Conservation (phyloP, 176 grass and related monocot species). For the Bolboschoenus planiculmis region DNA sequence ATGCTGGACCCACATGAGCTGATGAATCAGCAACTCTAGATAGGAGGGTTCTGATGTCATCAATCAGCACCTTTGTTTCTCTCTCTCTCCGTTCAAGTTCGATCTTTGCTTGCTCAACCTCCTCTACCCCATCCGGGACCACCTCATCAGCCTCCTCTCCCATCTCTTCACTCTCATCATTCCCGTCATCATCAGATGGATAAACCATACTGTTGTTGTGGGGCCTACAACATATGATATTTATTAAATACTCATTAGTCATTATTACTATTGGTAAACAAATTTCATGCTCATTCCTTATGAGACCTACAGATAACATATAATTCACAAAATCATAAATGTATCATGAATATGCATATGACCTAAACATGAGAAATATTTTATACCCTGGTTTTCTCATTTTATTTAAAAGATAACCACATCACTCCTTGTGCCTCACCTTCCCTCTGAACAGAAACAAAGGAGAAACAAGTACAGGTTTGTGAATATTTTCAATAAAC, state of each 20-base stretch:
- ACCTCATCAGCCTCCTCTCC: conserved; percentile 68
- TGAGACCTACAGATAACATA: conserved; percentile 8
- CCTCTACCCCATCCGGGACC: conserved; percentile 88
- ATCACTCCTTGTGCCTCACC: not conserved
- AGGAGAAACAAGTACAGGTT: not conserved
- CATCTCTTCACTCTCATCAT: conserved; percentile 39
- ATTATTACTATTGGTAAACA: not conserved
- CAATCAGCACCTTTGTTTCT: conserved; percentile 66
- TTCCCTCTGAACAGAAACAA: conserved; percentile 1
- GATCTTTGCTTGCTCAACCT: conserved; percentile 87
- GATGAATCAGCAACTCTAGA: conserved; percentile 37
- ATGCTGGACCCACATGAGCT: conserved; percentile 33
- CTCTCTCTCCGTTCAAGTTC: conserved; percentile 71
- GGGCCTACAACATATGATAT: conserved; percentile 40
- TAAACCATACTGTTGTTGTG: conserved; percentile 49
- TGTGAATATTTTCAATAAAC: conserved; percentile 5
- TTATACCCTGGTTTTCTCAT: not conserved
- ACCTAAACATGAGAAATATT: not conserved
- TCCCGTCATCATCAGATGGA: conserved; percentile 61
- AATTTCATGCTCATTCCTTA: not conserved
- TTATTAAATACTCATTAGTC: not conserved
- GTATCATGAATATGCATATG: not conserved
- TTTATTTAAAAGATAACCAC: not conserved
- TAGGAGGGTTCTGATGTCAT: conserved; percentile 69
- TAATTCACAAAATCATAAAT: conserved; percentile 20